Base-by-base conservation (phyloP, 306 rosid genomes). In the Acacia melanoxylon region DNA sequence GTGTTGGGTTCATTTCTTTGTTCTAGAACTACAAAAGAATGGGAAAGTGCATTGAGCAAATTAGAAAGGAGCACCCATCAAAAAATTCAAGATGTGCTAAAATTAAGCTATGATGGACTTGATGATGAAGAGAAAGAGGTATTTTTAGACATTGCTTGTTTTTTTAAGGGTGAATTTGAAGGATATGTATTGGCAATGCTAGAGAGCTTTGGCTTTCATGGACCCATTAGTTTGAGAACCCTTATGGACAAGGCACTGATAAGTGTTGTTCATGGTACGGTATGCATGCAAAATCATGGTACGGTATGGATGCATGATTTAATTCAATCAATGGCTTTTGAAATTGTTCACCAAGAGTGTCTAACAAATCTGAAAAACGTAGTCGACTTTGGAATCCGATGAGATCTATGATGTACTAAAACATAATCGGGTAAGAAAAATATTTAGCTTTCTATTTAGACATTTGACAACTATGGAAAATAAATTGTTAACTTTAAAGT, bases 81-180 rank as follows among this genome's bases (percentile, higher is more conserved):
- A 10, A 7, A 40, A 8, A 79, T 79, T 79, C 40, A 31, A 1
- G 27, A 11, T 0, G 68, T 79, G 29, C 5, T 85, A 25, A 17
- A 35, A 56, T 24, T 74, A 61, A 85, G 83, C 15, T 85, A 66
- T 25, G 33, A 77, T 52, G 77, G 59, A 66, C 22, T 85, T 29
- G 8, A 78, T 0, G 0, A 0, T 3, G 0, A 6, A 1, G 74
- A 77, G 22, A 27, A 44, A 35, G 33, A 48, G 17, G 66, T 66
- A 1, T 84, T 84, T 70, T 42, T 84, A 9, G 84, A 80, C 10
- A 70, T 84, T 70, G 84, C 84, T 37, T 84, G 66, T 69, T 80
- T 84, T 80, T 61, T 75, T 1, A 6, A 61, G 8, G 81, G 31
- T 5, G 63, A 40, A 27, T 0, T 2, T 44, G 29, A 48, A 16